Evolutionary conservation across 2,329 filamentous ascomycete species (phyloP), one percentile per base, ranked within the genome.

Genomic region (Ustilaginoidea virens): DNA sequence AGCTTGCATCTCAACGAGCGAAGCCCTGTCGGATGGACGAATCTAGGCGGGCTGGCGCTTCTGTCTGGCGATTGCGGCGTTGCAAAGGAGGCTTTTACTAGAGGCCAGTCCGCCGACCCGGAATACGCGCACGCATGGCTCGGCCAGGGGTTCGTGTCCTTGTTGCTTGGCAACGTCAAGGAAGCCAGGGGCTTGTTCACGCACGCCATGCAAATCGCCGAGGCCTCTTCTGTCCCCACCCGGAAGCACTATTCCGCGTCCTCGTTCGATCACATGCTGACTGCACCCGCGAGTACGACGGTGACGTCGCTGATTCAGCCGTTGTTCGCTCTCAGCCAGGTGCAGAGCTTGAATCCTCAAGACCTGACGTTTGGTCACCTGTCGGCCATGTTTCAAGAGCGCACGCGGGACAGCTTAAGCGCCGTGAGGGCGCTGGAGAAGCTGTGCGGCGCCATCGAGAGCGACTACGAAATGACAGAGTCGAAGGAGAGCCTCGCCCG

Each of bases 61-160:
- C 53, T 92, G 4, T 80, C 92, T 39, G 79, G 80, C 32, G 90
- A 98, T 42, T 53, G 74, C 13, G 69, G 85, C 44, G 64, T 94
- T n/a, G 85, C 90, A 5, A 92, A 92, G 43, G 74, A 86, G 39
- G 77, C 82, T 0, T 96, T 94, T 49, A 85, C 82, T 2, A 69
- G 83, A 36, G 83, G 86, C 4, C 90, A 98, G 50, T 93, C 86
- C 1, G 81, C 80, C 4, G 92, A 98, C 48, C 90, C 92, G 0
- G 87, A 94, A 39, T 93, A 87, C 46, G 75, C 85, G 1, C 74
- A 87, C 44, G 87, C 86, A 11, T 98, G 90, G 92, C 60, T 96
- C 6, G 90, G 90, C 1, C 87, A 96, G 52, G 87, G 82, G 1
- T 66, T 93, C 16, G 66, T 96, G 29, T 85, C 90, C 4, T 62